Percentiles rank a stretch among this genome's conserved stretches.
Conservation (phyloP, 805 yeast genomes). For the Sugiyamaella lignohabitans region DNA sequence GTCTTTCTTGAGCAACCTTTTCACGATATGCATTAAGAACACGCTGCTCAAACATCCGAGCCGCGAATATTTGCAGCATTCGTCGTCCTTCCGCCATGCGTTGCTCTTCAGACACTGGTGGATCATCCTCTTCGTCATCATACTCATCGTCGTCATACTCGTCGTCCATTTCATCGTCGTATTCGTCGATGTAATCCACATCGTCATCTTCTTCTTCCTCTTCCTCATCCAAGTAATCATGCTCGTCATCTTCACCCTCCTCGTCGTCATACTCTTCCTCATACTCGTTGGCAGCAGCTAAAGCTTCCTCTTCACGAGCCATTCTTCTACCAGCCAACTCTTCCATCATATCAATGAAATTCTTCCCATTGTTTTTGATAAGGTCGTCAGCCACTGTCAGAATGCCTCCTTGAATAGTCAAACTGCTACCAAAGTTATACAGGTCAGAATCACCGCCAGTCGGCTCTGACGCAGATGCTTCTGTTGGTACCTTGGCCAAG, state of each 20-base stretch:
- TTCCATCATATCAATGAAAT: conserved; percentile 75
- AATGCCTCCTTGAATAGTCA: conserved; percentile 38
- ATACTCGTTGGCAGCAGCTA: conserved; percentile 13
- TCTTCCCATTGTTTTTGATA: conserved; percentile 67
- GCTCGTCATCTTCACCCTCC: conserved; percentile 27
- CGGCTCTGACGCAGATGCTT: not conserved
- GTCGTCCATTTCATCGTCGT: conserved; percentile 18
- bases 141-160: conserved; percentile 34
- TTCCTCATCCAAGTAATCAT: conserved; percentile 29
- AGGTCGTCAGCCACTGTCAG: conserved; percentile 72
- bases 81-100: conserved; percentile 73
- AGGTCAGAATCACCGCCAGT: conserved; percentile 17
- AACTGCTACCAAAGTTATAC: conserved; percentile 27
- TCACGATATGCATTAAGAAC: conserved; percentile 72
- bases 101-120: conserved; percentile 42
- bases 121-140: conserved; percentile 35
- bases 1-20: conserved; percentile 66
- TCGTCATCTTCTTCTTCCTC: conserved; percentile 30
- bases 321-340: conserved; percentile 52
- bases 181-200: conserved; percentile 26
- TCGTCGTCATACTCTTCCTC: conserved; percentile 20
- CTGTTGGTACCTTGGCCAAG: not conserved
- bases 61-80: conserved; percentile 71
- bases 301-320: conserved; percentile 31
- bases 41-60: conserved; percentile 67